Evolutionary conservation across 108 stramenopile species (phyloP).

Genomic region (Seminavis robusta): DNA sequence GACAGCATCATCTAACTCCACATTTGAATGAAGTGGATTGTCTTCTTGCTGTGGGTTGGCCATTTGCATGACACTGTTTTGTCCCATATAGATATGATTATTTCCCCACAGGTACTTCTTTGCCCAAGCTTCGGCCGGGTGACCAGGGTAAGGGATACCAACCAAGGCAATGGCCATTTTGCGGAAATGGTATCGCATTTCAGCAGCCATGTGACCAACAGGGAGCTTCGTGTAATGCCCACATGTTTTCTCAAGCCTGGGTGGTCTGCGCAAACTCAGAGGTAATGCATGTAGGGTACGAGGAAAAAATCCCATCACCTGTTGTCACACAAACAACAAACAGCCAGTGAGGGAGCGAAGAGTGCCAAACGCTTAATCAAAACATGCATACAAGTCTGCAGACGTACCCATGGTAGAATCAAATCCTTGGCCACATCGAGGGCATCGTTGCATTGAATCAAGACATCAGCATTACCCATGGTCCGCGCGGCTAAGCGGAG

Average conservation of each 20-base stretch:
- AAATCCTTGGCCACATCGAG: background rate
- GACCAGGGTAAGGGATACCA: slow-evolving; percentile 6
- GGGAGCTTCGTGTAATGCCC: background rate
- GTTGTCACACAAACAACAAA: too few relatives aligned
- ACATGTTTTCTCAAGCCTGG: background rate
- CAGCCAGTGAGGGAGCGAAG: too few relatives aligned
- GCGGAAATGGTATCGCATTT: slow-evolving; percentile 3
- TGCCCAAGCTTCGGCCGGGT: background rate
- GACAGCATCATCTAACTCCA: slow-evolving; percentile 13
- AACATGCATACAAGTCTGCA: too few relatives aligned
- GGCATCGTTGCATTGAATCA: slow-evolving; percentile 4
- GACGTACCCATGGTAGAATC: slow-evolving; percentile 2
- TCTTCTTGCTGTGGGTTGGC: too few relatives aligned
- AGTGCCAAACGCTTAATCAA: too few relatives aligned
- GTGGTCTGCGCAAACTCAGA: background rate
- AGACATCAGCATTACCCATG: slow-evolving; percentile 1
- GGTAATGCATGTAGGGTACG: background rate
- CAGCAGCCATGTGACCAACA: background rate
- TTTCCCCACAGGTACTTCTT: background rate
- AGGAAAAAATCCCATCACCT: slow-evolving; percentile 6
- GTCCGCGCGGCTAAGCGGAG: slow-evolving; percentile 3
- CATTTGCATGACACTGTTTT: too few relatives aligned
- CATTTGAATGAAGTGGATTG: background rate
- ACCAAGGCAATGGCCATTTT: slow-evolving; percentile 6
- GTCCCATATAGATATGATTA: too few relatives aligned